Evolutionary conservation across 2,329 filamentous ascomycete genomes (phyloP), one percentile per base, ranked within the genome.

Genomic region (Aaosphaeria pasadenensis): DNA sequence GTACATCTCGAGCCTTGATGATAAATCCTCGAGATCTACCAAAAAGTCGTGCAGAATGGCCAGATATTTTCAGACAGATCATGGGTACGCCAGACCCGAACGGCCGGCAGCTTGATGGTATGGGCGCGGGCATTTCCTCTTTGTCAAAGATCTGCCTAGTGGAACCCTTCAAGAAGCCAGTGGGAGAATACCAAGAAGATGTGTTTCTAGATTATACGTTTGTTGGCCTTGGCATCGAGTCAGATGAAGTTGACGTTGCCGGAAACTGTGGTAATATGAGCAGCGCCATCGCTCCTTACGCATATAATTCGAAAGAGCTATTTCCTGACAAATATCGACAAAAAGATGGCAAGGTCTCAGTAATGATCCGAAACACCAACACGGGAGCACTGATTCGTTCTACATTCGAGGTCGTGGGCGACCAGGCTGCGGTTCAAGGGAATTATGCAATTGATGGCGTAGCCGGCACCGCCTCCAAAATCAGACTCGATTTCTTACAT

Each of bases 191-290:
- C 11, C 5, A 42, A 11, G 44, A 7, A n/a, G 35, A n/a, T 33
- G 7, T 7, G 11, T 13, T 33, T n/a, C 0, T 88, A 5, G 82
- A 87, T 47, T 89, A 85, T 60, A 90, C 86, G 0, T 90, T 90
- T 62, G 80, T 86, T 1, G 82, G 85, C 36, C 73, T 89, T 5
- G 86, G 86, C 3, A 79, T 89, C 46, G 78, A 79, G 45, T 77
- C 85, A 55, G 72, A 73, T 4, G 69, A 73, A 31, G 75, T 90
- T 2, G 86, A 89, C 58, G 78, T 82, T 58, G 82, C 83, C 0
- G 83, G 85, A 28, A 90, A 89, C 57, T 89, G 86, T 62, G 87
- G 87, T n/a, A 89, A 89, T 63, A 86, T 90, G 84, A 82, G 76
- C 5, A 77, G 80, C 38, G 78, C 82, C 0, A 78, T 89, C 41